Conservation (phyloP, 2,329 filamentous ascomycete genomes). For the Aspergillus brunneoviolaceus region DNA sequence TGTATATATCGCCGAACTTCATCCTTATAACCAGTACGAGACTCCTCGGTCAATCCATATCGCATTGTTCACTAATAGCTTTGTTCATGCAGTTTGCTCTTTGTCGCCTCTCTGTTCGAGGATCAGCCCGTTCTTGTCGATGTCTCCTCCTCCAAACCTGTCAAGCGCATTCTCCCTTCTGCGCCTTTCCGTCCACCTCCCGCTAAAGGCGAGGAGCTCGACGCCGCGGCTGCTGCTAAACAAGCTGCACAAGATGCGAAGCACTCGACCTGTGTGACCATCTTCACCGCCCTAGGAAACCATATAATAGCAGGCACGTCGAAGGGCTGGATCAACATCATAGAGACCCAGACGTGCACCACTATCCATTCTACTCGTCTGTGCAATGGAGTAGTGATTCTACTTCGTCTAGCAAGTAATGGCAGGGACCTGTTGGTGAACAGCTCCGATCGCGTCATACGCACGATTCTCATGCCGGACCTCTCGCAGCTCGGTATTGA, state of each 20-base stretch:
- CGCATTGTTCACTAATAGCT: conserved; percentile 1
- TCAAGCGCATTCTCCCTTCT: conserved; percentile 77
- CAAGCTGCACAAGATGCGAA: conserved; percentile 89
- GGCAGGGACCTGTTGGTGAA: conserved; percentile 89
- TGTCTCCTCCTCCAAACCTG: conserved; percentile 65
- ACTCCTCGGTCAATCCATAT: background rate
- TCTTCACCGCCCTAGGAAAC: conserved; percentile 81
- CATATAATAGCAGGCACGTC: conserved; percentile 91
- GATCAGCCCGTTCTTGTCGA: conserved; percentile 89
- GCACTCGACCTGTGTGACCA: conserved; percentile 87
- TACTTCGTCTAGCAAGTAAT: conserved; percentile 78
- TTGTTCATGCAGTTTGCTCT: conserved; percentile 62
- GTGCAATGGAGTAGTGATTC: conserved; percentile 82
- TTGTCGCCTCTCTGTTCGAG: conserved; percentile 91
- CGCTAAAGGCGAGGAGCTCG: conserved; percentile 64
- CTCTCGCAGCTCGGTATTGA: conserved; percentile 54
- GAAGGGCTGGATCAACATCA: conserved; percentile 95
- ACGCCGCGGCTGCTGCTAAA: conserved; percentile 65
- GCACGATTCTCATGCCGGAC: conserved; percentile 87
- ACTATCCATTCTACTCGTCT: conserved; percentile 89
- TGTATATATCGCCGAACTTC: conserved; percentile 92
- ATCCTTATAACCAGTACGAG: conserved; percentile 83
- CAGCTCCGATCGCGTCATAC: conserved; percentile 89
- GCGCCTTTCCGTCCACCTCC: conserved; percentile 72
- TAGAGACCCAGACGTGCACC: conserved; percentile 75